Conservation (phyloP, 441 rosid genomes). For the Populus trichocarpa region DNA sequence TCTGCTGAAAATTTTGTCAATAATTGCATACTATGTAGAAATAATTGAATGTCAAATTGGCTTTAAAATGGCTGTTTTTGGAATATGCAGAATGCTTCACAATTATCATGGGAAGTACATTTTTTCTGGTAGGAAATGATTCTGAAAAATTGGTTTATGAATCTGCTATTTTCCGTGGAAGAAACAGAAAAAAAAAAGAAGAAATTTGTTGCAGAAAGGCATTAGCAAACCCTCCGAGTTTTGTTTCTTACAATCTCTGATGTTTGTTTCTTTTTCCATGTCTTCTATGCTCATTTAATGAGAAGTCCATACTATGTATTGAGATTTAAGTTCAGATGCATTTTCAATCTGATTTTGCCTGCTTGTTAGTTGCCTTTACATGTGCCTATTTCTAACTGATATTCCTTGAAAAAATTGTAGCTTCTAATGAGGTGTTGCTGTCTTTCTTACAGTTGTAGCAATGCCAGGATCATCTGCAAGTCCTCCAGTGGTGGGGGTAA, state of each 20-base stretch:
- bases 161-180: background rate
- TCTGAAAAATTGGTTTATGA: background rate
- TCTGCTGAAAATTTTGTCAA: background rate
- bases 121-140: background rate
- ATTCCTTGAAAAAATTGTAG: background rate
- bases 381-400: background rate
- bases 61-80: background rate
- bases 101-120: background rate
- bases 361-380: background rate
- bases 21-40: background rate
- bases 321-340: background rate
- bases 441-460: conserved; percentile 23
- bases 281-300: background rate
- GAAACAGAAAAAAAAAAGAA: background rate
- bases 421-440: background rate
- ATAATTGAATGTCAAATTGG: background rate
- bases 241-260: background rate
- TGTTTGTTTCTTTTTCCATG: background rate
- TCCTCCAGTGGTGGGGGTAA: conserved; percentile 73
- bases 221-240: background rate
- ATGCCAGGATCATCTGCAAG: conserved; percentile 35
- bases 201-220: background rate
- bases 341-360: background rate
- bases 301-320: background rate
- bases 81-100: background rate